Evolutionary conservation across 2,329 filamentous ascomycete species (phyloP), one percentile per base, ranked within the genome.

Genomic region (Colletotrichum paranaense): DNA sequence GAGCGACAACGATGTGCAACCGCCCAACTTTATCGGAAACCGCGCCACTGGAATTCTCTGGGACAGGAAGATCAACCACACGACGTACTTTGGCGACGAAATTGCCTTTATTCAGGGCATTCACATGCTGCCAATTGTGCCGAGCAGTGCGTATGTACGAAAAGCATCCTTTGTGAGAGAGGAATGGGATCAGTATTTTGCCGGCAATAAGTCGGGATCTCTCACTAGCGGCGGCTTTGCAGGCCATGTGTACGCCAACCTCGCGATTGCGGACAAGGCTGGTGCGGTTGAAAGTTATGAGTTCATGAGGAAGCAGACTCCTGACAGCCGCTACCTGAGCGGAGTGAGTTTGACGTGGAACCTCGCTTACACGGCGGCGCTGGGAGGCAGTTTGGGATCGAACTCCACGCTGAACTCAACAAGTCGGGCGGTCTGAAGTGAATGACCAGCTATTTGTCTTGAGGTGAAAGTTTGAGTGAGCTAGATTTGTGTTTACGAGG

Each of bases 61-160:
- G 78, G 94, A 97, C 81, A 96, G 97, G 82, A 97, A 97, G 82
- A 89, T 93, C 68, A 93, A 97, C 80, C 93, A 97, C 81, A 91
- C 92, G 5, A 97, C 94, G 1, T 97, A 94, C 83, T 97, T 97
- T 78, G 93, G 70, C 55, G 32, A 93, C 58, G 80, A 63, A 9
- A 64, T 56, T 5, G 60, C 71, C 19, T 93, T 89, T 78, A 87
- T 94, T 73, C 81, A 86, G 78, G 91, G 92, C 69, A 93, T 94
- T 76, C 92, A 94, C 83, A 94, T 94, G 92, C 84, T 94, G 22
- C 92, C 92, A 2, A 81, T 93, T 52, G 86, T 90, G 66, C 91
- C 92, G 2, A 86, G 87, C 72, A 92, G 90, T 1, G 84, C 90
- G 3, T 88, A 92, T 71, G 89, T 90, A 2, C 89, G 94, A 9